Evolutionary conservation across 2,329 filamentous ascomycete species (phyloP).

Genomic region (Neopestalotiopsis rosae): DNA sequence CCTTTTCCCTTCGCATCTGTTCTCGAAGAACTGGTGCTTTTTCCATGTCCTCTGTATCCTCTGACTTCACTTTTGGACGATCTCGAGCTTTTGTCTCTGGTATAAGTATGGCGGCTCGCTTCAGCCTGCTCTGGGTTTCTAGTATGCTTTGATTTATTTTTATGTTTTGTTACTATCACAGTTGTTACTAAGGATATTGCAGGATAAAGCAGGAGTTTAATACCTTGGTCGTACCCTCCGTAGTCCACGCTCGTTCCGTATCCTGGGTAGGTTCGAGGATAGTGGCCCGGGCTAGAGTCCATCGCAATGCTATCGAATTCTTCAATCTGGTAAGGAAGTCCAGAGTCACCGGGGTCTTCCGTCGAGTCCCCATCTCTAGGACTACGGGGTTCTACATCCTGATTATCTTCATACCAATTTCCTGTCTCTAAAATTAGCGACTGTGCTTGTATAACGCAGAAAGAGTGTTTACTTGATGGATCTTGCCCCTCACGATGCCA

Average conservation of each 20-base stretch:
- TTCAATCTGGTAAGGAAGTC: too few relatives aligned
- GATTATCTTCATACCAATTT: not conserved
- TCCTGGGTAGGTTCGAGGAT: not conserved
- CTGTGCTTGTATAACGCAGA: not conserved
- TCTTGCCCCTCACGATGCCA: not conserved
- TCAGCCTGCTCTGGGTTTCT: not conserved
- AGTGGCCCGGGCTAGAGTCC: not conserved
- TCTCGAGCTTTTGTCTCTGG: not conserved
- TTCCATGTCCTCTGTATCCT: not conserved
- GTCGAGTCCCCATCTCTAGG: too few relatives aligned
- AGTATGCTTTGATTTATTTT: not conserved
- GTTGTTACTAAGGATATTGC: not conserved
- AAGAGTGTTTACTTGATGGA: not conserved
- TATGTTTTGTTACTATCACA: not conserved
- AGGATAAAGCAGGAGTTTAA: not conserved
- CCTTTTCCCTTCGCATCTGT: constrained; percentile 1
- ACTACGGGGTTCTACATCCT: too few relatives aligned
- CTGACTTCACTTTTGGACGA: not conserved
- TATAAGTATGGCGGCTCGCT: not conserved
- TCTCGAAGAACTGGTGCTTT: not conserved
- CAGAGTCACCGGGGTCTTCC: too few relatives aligned
- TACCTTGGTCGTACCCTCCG: not conserved
- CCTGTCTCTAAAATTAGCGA: not conserved
- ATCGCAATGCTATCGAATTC: not conserved
- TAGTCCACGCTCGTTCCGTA: not conserved